Evolutionary conservation across 495 filamentous ascomycete genomes (phyloP), one percentile per base, ranked within the genome.

Genomic region (Tuber microsphaerosporum): DNA sequence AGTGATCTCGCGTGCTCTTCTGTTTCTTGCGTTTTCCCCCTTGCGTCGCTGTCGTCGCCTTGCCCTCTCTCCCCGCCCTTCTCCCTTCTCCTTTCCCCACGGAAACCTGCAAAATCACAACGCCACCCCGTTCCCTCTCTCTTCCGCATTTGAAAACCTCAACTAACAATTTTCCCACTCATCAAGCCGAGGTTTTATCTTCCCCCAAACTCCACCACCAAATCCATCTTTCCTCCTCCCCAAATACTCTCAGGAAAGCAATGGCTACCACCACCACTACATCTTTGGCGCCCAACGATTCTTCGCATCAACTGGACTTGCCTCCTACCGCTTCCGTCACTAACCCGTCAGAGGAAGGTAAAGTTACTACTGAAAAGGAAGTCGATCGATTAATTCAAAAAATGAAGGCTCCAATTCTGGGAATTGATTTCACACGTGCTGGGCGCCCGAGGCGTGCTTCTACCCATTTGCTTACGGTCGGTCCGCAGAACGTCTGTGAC

Each of bases 331-430:
- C 77, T 61, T 77, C 72, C 48, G 75, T 77, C 51, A 69, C 70
- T 20, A 65, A 56, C 19, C 74, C 69, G 39, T 68, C 70, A 34
- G 37, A 46, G 44, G 39, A 39, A 19, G 71, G 69, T 17, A 76
- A 73, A 68, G 44, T 75, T 5, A 31, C 71, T 17, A 76, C 70
- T 10, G 80, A 82, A 44, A 61, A 44, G 1, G 71, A 79, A 51
- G 76, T 79, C 26, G 81, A 76, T 17, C 81, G 81, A 74, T 80
- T 86, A 48, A 84, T 87, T 75, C 83, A 86, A 79, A 84, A 84
- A 72, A 85, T 76, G 61, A 79, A 74, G 71, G 34, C 48, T 31
- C 81, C 81, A 17, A 76, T 83, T 68, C 71, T 83, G 19, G 81
- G 79, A 65, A 83, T 83, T 75, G 81, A 83, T 42, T 83, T 83